Base-by-base conservation (phyloP, 371 early-diverging fungal species). In the Choanephora cucurbitarum region DNA sequence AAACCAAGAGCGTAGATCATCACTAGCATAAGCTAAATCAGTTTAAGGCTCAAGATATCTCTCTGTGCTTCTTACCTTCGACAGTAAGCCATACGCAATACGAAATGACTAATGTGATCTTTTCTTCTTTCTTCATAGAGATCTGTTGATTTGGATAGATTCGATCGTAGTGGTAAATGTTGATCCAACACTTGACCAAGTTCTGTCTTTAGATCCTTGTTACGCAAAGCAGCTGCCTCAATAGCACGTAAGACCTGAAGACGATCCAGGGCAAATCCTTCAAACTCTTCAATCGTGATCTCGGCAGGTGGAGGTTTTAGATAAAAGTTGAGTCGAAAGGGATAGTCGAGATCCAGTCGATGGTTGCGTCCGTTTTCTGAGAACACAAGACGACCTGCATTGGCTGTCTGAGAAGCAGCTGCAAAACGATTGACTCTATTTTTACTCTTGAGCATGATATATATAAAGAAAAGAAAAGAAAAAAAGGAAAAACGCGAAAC, bases 71-170 rank as follows among this genome's bases (percentile, higher is more conserved):
- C 33, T 22, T 70, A 87, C 78, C 88, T 92, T 62, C 92, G 72
- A 72, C 95, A 92, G 61, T 92, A 97, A 1, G 97, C 97, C 52
- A 98, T 79, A 28, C 95, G 84, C 23, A 98, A 73, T 22, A 98
- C 91, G 73, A 89, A 97, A 65, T 98, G 99, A 49, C 91, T 89
- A 45, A 95, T 75, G 49, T 94, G 89, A 82, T 98, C 99, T 72
- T 93, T 93, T 40, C 88, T 74, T 42, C 98, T 85, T 64, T 98
- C 88, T 21, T 79, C 77, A 49, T 80, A 70, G 9, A 88, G 43
- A 50, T 64, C 63, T 18, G 64, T 60, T 48, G 77, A 55, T 64
- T 57, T 63, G 1, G 76, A 57, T 37, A 71, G 49, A 55, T 83
- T 84, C 8, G 81, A 62, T 49, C 75, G 75, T 37, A 92, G 67